Base-by-base conservation (phyloP, 1,139 yeast species). In the Trichomonascaceae sp. region DNA sequence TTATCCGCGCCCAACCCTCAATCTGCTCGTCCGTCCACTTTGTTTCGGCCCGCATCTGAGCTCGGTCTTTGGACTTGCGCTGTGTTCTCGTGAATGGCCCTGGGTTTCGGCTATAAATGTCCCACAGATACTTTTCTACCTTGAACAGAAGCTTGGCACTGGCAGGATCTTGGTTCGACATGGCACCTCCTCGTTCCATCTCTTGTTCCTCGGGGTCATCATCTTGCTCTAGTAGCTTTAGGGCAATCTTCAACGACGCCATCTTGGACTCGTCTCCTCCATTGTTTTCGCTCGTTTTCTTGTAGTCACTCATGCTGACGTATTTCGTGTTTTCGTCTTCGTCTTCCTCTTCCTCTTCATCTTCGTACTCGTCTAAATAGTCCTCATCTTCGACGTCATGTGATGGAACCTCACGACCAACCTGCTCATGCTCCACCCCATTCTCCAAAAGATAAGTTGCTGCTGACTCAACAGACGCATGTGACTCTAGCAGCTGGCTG, bases 1-100 rank as follows among this genome's bases (percentile, higher is more conserved):
- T 54, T 77, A 80, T 78, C 39, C 79, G 60, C 1, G 79, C 77
- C 96, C 96, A 87, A 0, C 94, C 94, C 60, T 87, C 96, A 30
- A 87, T 71, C 52, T 84, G 93, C 50, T 82, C 95, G 52, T 85
- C 89, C 0, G 85, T 64, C 94, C 93, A 81, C 1, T 63, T 63
- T 0, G 76, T 69, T 26, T 60, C 59, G 13, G 54, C 50, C 43
- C 67, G 71, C 48, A 84, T 57, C 16, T 65, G 69, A 18, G 60
- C 58, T 37, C 96, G 64, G 6, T 49, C 54, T 27, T 63, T 56
- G 0, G 75, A 49, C 33, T 74, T 72, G 38, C 95, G 62, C 4
- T 62, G 54, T 0, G 58, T 43, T 39, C 70, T 65, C 5, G 59
- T 66, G 43, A 87, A 76, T 8, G 61, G 48, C 1, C 58, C 57